These are phyloP conservation scores for Diaporthe sp. DNA, from an alignment of 2,329 filamentous ascomycete genomes.

Conservation along the genomic window DNA sequence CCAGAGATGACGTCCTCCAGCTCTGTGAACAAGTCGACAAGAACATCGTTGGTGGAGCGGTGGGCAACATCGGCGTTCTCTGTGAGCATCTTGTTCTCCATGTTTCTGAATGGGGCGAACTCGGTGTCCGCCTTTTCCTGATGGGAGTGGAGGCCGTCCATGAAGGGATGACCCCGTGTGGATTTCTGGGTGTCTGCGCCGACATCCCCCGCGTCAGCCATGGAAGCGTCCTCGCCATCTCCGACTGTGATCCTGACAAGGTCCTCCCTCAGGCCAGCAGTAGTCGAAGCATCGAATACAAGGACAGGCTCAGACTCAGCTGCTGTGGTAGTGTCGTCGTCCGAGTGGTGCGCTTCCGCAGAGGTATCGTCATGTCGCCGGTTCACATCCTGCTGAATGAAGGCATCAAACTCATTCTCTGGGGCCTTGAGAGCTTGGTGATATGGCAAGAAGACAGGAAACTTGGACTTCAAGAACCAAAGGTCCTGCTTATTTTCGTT, in stretches of 20 bases:
- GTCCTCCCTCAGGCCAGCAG: slow-evolving; percentile 39
- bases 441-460: slow-evolving; percentile 55
- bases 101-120: slow-evolving; percentile 18
- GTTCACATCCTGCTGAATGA: slow-evolving; percentile 48
- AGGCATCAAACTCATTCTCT: slow-evolving; percentile 52
- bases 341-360: slow-evolving; percentile 31
- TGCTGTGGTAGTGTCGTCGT: background rate
- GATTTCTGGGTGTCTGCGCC: background rate
- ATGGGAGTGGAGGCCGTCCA: slow-evolving; percentile 51
- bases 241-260: slow-evolving; percentile 32
- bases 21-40: slow-evolving; percentile 70
- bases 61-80: slow-evolving; percentile 65
- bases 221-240: background rate
- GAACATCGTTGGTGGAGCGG: slow-evolving; percentile 57
- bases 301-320: slow-evolving; percentile 39
- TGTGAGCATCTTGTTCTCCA: slow-evolving; percentile 64
- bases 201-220: background rate
- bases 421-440: slow-evolving; percentile 53
- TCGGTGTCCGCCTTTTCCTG: slow-evolving; percentile 27
- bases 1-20: slow-evolving; percentile 58
- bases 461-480: slow-evolving; percentile 57
- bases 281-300: slow-evolving; percentile 34
- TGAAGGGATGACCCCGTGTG: slow-evolving; percentile 49
- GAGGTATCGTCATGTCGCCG: background rate
- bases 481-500: slow-evolving; percentile 37